Conservation (phyloP, 176 grass and related monocot genomes). For the Stipa capillata region DNA sequence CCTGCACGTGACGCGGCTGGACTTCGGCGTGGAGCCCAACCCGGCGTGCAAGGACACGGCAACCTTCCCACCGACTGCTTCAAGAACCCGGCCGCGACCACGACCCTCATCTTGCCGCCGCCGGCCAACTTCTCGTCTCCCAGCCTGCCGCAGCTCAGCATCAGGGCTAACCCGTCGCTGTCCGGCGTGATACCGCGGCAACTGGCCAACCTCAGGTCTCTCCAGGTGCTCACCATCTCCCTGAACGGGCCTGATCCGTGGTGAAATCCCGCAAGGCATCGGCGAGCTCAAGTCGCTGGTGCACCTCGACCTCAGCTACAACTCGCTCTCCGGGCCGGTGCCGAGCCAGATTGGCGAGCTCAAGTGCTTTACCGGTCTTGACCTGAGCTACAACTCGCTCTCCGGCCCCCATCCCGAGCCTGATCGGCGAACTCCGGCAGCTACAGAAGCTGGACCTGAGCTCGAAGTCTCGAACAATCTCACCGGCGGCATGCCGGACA, state of each 20-base stretch:
- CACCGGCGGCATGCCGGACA: slow-evolving; percentile 39
- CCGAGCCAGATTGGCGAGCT: slow-evolving; percentile 44
- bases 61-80: slow-evolving; percentile 73
- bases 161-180: slow-evolving; percentile 63
- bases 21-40: slow-evolving; percentile 79
- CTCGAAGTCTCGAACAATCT: slow-evolving; percentile 80
- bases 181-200: slow-evolving; percentile 47
- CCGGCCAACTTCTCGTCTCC: slow-evolving; percentile 35
- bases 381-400: slow-evolving; percentile 86
- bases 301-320: slow-evolving; percentile 95
- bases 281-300: slow-evolving; percentile 48
- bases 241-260: slow-evolving; percentile 62
- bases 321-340: slow-evolving; percentile 48
- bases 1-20: slow-evolving; percentile 81
- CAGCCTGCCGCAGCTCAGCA: slow-evolving; percentile 75
- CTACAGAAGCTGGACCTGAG: slow-evolving; percentile 96
- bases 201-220: slow-evolving; percentile 43
- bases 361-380: slow-evolving; percentile 46
- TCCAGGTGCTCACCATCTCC: slow-evolving; percentile 82
- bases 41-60: slow-evolving; percentile 61
- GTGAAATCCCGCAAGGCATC: slow-evolving; percentile 51
- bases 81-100: slow-evolving; percentile 31
- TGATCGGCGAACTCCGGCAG: slow-evolving; percentile 55
- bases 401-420: slow-evolving; percentile 52
- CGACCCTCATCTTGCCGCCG: slow-evolving; percentile 38